phyloP scores from a whole-genome alignment of 2,329 filamentous ascomycete species.

The Endothia cerciana region DNA sequence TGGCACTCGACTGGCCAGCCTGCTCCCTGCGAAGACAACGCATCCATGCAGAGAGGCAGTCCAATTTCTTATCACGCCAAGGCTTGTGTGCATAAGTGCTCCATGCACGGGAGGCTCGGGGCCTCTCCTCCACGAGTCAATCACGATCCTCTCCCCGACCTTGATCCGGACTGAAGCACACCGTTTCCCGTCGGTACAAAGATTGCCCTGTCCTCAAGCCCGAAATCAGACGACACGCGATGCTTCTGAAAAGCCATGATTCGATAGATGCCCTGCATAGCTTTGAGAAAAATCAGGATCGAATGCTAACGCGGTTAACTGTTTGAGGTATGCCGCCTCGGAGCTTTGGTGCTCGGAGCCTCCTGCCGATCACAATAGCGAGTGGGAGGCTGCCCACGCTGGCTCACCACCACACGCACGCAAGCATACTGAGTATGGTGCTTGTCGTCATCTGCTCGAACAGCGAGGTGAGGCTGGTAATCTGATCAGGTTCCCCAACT shows the following conservation, averaged over 20 bases:
- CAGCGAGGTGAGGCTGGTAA: neutral
- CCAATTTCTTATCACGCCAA: conserved; percentile 30
- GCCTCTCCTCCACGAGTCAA: conserved; percentile 2
- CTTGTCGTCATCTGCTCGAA: neutral
- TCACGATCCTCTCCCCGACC: neutral
- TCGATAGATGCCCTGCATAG: conserved; percentile 1
- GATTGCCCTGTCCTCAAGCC: neutral
- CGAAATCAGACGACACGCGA: neutral
- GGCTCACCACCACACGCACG: no score
- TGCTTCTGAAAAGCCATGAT: neutral
- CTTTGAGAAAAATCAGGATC: neutral
- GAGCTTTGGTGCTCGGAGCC: neutral
- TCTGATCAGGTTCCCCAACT: neutral
- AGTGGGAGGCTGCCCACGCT: neutral
- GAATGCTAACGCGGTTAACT: neutral
- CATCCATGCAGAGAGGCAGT: conserved; percentile 42
- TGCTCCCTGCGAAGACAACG: conserved; percentile 48
- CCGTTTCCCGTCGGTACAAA: neutral
- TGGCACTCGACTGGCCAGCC: conserved; percentile 19
- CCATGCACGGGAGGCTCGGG: conserved; percentile 24
- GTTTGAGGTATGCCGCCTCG: neutral
- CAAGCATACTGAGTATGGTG: no score
- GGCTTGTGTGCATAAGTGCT: conserved; percentile 24
- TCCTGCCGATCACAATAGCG: neutral
- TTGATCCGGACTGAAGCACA: neutral